A percentile compares a stretch with the other conserved stretches of the same genome.
phyloP scores from a whole-genome alignment of 768 basidiomycete genomes.

The Lactarius indigo region DNA sequence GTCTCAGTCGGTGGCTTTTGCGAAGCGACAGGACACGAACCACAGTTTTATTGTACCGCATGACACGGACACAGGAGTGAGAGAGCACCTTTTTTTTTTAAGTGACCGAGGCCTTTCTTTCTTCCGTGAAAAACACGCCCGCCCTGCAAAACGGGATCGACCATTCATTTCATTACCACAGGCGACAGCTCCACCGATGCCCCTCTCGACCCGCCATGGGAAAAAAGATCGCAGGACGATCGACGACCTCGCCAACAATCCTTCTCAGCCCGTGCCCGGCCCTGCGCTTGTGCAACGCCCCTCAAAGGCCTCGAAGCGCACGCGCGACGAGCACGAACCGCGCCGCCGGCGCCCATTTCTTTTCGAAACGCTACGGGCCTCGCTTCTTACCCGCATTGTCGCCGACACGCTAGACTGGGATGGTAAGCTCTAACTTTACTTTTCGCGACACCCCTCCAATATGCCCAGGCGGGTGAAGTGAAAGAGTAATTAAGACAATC shows the following conservation, averaged over 20 bases:
- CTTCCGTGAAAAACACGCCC: background rate
- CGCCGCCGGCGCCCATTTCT: constrained; percentile 14
- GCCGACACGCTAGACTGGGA: constrained; percentile 27
- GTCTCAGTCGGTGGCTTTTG: background rate
- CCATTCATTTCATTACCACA: background rate
- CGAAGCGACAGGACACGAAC: background rate
- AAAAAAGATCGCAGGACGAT: background rate
- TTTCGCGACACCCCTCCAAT: background rate
- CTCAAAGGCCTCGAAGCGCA: background rate
- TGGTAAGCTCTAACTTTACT: constrained; percentile 12
- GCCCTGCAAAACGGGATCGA: background rate
- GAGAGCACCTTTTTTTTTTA: background rate
- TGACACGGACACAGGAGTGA: background rate
- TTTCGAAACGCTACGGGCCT: constrained; percentile 12
- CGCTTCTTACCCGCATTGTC: constrained; percentile 7
- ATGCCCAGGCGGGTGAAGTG: background rate
- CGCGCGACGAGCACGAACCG: background rate
- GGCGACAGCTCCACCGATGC: background rate
- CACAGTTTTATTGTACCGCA: background rate
- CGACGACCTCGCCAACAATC: constrained; percentile 14
- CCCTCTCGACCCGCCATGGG: constrained; percentile 4
- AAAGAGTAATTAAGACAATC: constrained; percentile 2
- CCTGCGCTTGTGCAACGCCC: background rate
- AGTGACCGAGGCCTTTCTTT: background rate
- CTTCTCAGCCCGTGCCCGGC: background rate